Conservation (phyloP, 345 rosid species). For the Microthlaspi erraticum region DNA sequence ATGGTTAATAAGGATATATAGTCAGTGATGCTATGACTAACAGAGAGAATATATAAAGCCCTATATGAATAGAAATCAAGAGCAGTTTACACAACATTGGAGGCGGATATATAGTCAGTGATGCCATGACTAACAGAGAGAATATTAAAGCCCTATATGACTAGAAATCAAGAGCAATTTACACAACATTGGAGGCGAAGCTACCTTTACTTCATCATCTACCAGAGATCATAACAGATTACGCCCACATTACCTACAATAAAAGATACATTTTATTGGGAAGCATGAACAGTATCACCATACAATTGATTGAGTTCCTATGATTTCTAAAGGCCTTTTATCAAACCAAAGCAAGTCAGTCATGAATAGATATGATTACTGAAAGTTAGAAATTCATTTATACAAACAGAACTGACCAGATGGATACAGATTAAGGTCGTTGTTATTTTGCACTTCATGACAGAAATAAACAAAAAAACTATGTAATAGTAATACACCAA, state of each 20-base stretch:
- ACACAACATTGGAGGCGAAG: slow-evolving; percentile 59
- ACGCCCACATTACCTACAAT: slow-evolving; percentile 99
- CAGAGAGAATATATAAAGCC: too few relatives aligned
- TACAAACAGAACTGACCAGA: slow-evolving; percentile 15
- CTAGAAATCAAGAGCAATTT: slow-evolving; percentile 47
- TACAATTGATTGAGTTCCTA: slow-evolving; percentile 51
- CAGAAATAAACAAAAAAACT: not conserved
- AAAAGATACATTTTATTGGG: slow-evolving; percentile 89
- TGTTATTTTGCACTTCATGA: not conserved
- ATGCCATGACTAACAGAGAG: slow-evolving; percentile 28
- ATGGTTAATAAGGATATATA: slow-evolving; percentile 6
- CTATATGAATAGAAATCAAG: too few relatives aligned
- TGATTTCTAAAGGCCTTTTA: slow-evolving; percentile 34
- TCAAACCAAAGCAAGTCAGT: slow-evolving; percentile 3
- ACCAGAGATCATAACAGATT: slow-evolving; percentile 97
- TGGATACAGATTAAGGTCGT: not conserved
- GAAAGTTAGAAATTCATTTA: slow-evolving; percentile 7
- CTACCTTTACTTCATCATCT: slow-evolving; percentile 99
- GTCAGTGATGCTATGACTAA: slow-evolving; percentile 34
- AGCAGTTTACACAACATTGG: too few relatives aligned
- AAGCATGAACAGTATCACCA: slow-evolving; percentile 72
- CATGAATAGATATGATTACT: not conserved
- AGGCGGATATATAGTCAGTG: slow-evolving; percentile 22
- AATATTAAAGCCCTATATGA: slow-evolving; percentile 34
- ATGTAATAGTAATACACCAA: slow-evolving; percentile 2